Evolutionary conservation across 2,329 filamentous ascomycete species (phyloP), one percentile per base, ranked within the genome.

Genomic region (Incumbomyces lentus): DNA sequence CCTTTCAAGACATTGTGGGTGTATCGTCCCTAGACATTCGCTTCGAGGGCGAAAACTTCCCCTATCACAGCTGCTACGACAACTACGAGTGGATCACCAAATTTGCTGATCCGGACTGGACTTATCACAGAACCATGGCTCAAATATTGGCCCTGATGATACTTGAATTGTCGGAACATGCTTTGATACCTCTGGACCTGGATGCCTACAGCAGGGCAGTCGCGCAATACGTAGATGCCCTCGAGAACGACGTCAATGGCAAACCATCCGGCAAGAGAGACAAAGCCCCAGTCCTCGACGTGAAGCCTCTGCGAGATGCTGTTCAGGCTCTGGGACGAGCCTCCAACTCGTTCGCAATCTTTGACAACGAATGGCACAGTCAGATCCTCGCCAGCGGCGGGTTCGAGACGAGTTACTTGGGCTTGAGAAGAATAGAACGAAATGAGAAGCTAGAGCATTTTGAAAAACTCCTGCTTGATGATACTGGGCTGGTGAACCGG

Each of bases 1-100:
- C 88, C 1, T 98, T 96, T 64, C 90, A 94, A 64, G 79, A 90
- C 61, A 85, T 96, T 42, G 87, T 86, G 1, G 92, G 92, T 44
- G 88, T 81, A 6, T 90, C 87, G 37, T 89, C 85, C 10, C 72
- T 98, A 47, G 88, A 96, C 62, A 78, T 98, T 54, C 75, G 78
- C 22, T 96, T 98, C 60, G 65, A 69, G 32, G 84, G 84, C 37
- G 69, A 75, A 6, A 64, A 69, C 10, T 83, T 76, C 57, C 86
- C 89, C 0, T 79, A 82, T 43, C 82, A 88, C 64, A 89, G 84
- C 50, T 92, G 84, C 65, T 93, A 94, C 65, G 90, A 96, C 60
- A 93, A 81, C 45, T 89, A 85, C 57, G 82, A 88, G 37, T 90
- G 87, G 81, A 86, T 96, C 75, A 72, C 81, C 19, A 75, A 74